Percentiles rank a stretch among this genome's conserved stretches.
These are phyloP conservation scores for Venturia carpophila DNA, from an alignment of 2,329 filamentous ascomycete genomes.

Conservation along the genomic window DNA sequence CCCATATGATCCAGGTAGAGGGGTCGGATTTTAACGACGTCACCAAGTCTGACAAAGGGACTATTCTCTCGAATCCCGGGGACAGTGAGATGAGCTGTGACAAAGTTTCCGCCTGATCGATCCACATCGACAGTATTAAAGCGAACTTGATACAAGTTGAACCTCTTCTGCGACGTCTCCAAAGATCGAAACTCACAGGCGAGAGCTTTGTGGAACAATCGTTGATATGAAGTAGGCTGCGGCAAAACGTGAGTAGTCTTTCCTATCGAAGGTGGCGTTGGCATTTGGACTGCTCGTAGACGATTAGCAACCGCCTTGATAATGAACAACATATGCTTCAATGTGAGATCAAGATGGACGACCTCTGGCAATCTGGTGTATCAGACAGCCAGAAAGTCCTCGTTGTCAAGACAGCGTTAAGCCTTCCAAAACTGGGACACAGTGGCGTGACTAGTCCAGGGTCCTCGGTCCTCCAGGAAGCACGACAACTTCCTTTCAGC, in stretches of 20 bases:
- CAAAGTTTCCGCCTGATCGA: neutral
- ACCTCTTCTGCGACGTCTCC: neutral
- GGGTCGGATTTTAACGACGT: slow-evolving; percentile 28
- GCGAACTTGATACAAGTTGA: neutral
- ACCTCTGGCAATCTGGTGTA: no score
- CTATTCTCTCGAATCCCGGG: slow-evolving; percentile 29
- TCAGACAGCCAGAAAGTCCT: no score
- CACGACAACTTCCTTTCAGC: no score
- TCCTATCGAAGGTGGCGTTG: neutral
- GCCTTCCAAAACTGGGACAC: no score
- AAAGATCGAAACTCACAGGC: neutral
- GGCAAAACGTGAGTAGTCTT: neutral
- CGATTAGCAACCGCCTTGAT: neutral
- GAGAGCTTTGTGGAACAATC: neutral
- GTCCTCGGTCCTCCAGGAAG: no score
- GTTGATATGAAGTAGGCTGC: neutral
- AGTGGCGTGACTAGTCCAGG: no score
- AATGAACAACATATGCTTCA: neutral
- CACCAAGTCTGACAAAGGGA: slow-evolving; percentile 28
- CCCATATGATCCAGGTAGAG: slow-evolving; percentile 23
- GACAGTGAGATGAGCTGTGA: slow-evolving; percentile 16
- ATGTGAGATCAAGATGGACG: neutral
- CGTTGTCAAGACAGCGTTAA: no score
- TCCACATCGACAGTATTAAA: neutral
- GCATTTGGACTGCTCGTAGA: neutral